phyloP scores from a whole-genome alignment of 2,329 filamentous ascomycete genomes.

The Hymenotorrendiella dingleyae region DNA sequence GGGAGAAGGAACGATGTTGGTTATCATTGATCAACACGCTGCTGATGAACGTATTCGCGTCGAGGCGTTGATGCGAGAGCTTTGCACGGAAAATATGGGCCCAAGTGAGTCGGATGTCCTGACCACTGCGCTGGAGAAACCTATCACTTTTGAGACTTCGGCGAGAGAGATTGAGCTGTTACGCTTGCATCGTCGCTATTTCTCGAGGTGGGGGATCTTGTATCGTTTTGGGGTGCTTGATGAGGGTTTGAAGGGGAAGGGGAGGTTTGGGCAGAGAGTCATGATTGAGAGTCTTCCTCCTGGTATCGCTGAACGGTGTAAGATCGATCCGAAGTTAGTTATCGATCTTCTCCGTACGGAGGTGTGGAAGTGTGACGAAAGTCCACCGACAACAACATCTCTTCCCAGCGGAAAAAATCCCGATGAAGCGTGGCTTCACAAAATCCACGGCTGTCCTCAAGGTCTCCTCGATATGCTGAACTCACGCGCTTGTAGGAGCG shows the following conservation, averaged over 20 bases:
- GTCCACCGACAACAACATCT: neutral
- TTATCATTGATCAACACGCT: slow-evolving; percentile 89
- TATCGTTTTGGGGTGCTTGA: slow-evolving; percentile 27
- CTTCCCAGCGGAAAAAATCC: neutral
- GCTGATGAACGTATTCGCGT: slow-evolving; percentile 84
- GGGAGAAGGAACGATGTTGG: slow-evolving; percentile 41
- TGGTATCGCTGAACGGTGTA: slow-evolving; percentile 70
- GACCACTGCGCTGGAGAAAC: slow-evolving; percentile 40
- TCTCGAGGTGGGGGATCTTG: slow-evolving; percentile 69
- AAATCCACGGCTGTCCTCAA: slow-evolving; percentile 64
- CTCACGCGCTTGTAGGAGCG: slow-evolving; percentile 70
- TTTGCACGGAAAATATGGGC: slow-evolving; percentile 35
- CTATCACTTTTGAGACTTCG: slow-evolving; percentile 61
- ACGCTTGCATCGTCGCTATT: slow-evolving; percentile 44
- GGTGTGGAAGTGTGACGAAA: slow-evolving; percentile 52
- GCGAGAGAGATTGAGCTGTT: slow-evolving; percentile 56
- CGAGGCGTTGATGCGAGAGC: slow-evolving; percentile 60
- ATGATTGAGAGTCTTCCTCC: slow-evolving; percentile 58
- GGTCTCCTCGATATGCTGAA: slow-evolving; percentile 72
- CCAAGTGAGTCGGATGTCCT: slow-evolving; percentile 18
- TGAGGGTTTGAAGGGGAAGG: neutral
- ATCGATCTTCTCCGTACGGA: slow-evolving; percentile 71
- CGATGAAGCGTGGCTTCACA: slow-evolving; percentile 47
- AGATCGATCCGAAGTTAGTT: slow-evolving; percentile 62
- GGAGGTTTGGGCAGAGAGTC: slow-evolving; percentile 28